These are phyloP conservation scores for Phyllachora maydis DNA, from an alignment of 2,329 filamentous ascomycete species.

Conservation along the genomic window DNA sequence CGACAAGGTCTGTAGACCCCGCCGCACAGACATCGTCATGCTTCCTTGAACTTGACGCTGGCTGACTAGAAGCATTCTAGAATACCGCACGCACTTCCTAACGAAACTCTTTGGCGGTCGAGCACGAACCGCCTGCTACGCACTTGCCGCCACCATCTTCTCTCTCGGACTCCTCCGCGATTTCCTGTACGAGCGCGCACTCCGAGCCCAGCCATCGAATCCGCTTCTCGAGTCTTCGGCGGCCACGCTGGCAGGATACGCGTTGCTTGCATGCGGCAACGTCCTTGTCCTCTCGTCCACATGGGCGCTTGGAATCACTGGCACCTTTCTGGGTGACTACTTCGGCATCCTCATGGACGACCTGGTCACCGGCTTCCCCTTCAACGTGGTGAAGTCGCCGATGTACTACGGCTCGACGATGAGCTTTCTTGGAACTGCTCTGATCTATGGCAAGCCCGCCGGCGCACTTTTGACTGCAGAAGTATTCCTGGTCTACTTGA, in stretches of 20 bases:
- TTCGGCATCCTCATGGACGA: constrained; percentile 95
- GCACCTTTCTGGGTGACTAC: constrained; percentile 95
- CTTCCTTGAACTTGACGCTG: too few relatives aligned
- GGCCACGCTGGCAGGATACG: constrained; percentile 43
- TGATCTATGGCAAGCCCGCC: constrained; percentile 74
- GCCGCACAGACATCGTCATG: constrained; percentile 3
- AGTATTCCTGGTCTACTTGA: constrained; percentile 58
- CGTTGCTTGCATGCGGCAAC: constrained; percentile 58
- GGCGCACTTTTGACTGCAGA: constrained; percentile 56
- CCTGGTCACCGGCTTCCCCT: constrained; percentile 87
- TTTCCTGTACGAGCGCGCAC: constrained; percentile 65
- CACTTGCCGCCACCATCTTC: constrained; percentile 77
- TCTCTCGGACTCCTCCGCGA: constrained; percentile 78
- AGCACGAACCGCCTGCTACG: constrained; percentile 68
- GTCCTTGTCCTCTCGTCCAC: constrained; percentile 74
- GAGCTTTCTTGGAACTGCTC: constrained; percentile 74
- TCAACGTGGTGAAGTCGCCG: constrained; percentile 74
- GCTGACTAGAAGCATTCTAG: constrained; percentile 21
- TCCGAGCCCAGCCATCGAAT: constrained; percentile 56
- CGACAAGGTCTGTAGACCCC: constrained; percentile 41
- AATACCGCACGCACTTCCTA: constrained; percentile 79
- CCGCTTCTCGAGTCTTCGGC: constrained; percentile 43
- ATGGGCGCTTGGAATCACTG: constrained; percentile 80
- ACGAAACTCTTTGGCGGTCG: constrained; percentile 72
- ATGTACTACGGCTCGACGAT: constrained; percentile 95